Evolutionary conservation across 164 flowering plant genomes (phyloP).

Genomic region (Hamamelis virginiana): DNA sequence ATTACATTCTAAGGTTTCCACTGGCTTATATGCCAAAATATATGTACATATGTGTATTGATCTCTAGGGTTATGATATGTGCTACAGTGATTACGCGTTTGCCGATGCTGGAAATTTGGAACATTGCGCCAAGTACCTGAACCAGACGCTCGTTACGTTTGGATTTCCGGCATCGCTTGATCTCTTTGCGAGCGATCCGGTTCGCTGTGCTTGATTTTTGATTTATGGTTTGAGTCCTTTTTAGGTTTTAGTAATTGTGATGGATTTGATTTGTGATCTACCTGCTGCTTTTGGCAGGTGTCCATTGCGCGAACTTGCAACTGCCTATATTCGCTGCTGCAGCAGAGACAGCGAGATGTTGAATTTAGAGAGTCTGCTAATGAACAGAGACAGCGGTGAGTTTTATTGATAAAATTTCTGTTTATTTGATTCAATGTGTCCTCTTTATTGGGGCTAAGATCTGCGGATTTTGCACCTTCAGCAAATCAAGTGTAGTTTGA

Average conservation of each 20-base stretch:
- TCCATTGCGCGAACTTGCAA: constrained; percentile 96
- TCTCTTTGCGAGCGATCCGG: constrained; percentile 91
- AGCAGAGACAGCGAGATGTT: constrained; percentile 91
- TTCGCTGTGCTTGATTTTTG: constrained; percentile 20
- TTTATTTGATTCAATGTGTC: not conserved
- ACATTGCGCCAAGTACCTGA: constrained; percentile 90
- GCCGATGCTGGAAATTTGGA: constrained; percentile 86
- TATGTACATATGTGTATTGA: no score
- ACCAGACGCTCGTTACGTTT: constrained; percentile 83
- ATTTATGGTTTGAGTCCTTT: not conserved
- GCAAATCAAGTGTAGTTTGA: not conserved
- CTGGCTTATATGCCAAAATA: no score
- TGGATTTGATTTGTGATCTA: constrained; percentile 4
- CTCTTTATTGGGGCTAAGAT: not conserved
- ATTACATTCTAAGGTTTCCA: constrained; percentile 19
- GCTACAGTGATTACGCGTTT: constrained; percentile 67
- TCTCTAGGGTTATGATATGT: constrained; percentile 21
- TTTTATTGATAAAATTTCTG: not conserved
- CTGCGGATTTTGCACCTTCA: not conserved
- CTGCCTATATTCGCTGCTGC: constrained; percentile 78
- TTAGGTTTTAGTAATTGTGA: not conserved
- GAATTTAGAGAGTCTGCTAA: constrained; percentile 91
- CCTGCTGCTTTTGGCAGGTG: constrained; percentile 43
- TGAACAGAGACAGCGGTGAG: constrained; percentile 90
- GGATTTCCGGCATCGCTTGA: constrained; percentile 97